Evolutionary conservation across 495 filamentous ascomycete genomes (phyloP).

Genomic region (Penicillium manginii): DNA sequence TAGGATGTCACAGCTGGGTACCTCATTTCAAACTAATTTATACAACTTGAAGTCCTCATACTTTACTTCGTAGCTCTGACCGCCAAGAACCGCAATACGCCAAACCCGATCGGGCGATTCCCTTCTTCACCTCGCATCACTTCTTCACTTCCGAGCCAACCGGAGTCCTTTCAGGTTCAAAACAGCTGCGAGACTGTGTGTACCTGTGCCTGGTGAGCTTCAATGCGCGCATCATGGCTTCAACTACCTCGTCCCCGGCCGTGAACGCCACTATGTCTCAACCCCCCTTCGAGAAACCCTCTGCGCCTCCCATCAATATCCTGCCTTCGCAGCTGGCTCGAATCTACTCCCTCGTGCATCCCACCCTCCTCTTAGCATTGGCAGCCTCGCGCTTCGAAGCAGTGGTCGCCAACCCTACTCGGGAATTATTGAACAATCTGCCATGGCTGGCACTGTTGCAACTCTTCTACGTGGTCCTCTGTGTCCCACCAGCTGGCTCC

Average conservation of each 20-base stretch:
- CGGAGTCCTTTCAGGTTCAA: slow-evolving; percentile 14
- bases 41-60: too few relatives aligned
- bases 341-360: slow-evolving; percentile 64
- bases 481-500: slow-evolving; percentile 69
- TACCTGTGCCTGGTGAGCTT: slow-evolving; percentile 11
- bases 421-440: slow-evolving; percentile 63
- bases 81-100: background rate
- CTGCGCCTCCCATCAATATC: slow-evolving; percentile 39
- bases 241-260: slow-evolving; percentile 16
- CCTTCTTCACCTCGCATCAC: too few relatives aligned
- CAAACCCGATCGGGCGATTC: slow-evolving; percentile 9
- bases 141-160: slow-evolving; percentile 4
- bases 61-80: too few relatives aligned
- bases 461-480: slow-evolving; percentile 66
- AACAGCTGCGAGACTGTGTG: background rate
- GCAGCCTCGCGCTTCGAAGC: slow-evolving; percentile 63
- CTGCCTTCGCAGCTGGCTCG: slow-evolving; percentile 52
- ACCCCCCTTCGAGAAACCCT: slow-evolving; percentile 34
- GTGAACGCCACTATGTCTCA: slow-evolving; percentile 24
- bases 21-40: too few relatives aligned
- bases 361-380: slow-evolving; percentile 63
- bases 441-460: slow-evolving; percentile 68
- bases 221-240: slow-evolving; percentile 30
- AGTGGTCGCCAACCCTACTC: slow-evolving; percentile 73
- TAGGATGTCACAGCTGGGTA: too few relatives aligned